phyloP scores from a whole-genome alignment of 306 rosid genomes.

The Dryas octopetala region DNA sequence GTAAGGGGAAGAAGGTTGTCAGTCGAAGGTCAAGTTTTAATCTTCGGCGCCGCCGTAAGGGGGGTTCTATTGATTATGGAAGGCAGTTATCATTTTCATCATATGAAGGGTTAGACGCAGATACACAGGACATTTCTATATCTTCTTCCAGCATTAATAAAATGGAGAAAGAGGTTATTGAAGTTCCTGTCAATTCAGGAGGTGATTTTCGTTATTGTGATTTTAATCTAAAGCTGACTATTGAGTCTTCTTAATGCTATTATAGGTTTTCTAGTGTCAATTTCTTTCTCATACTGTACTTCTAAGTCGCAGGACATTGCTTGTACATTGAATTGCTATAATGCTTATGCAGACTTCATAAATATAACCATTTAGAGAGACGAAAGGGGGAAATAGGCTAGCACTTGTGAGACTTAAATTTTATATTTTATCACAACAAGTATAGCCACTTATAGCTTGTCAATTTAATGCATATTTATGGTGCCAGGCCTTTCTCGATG shows the following conservation, averaged over 20 bases:
- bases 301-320: background rate
- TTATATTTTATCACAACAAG: background rate
- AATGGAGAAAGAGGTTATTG: conserved; percentile 24
- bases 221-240: background rate
- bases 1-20: conserved; percentile 19
- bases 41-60: conserved; percentile 24
- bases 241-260: background rate
- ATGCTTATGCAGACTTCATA: background rate
- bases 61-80: conserved; percentile 10
- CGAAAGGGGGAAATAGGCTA: background rate
- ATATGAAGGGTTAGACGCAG: conserved; percentile 23
- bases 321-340: background rate
- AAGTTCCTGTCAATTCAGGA: conserved; percentile 34
- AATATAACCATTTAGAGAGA: background rate
- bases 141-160: conserved; percentile 31
- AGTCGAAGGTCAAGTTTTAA: conserved; percentile 23
- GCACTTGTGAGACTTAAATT: background rate
- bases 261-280: background rate
- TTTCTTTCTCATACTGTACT: background rate
- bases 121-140: conserved; percentile 15
- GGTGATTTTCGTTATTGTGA: conserved; percentile 17
- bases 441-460: background rate
- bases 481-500: background rate
- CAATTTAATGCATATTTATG: background rate
- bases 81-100: conserved; percentile 22